Evolutionary conservation across 202 grass and related monocot species (phyloP).

Genomic region (Cymbopogon flexuosus): DNA sequence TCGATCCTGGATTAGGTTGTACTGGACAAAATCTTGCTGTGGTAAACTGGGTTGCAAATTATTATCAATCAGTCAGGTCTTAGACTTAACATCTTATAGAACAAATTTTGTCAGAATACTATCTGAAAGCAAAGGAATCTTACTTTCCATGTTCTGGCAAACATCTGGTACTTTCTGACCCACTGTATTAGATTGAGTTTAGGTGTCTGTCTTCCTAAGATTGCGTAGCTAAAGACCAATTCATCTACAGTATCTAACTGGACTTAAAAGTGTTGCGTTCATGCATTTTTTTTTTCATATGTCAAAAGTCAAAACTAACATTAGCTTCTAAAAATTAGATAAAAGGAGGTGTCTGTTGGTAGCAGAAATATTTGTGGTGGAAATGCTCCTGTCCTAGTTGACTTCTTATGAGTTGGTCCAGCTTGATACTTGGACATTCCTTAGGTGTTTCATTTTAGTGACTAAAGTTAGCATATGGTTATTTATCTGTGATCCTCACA

Average conservation of each 20-base stretch:
- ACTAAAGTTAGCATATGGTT: slow-evolving; percentile 1
- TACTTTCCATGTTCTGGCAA: too few relatives aligned
- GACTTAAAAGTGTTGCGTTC: not conserved
- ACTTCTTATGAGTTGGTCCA: not conserved
- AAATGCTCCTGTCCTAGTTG: slow-evolving; percentile 3
- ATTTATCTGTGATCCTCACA: slow-evolving; percentile 15
- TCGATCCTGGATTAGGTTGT: not conserved
- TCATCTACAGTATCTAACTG: not conserved
- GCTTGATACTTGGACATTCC: not conserved
- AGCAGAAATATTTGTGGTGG: not conserved
- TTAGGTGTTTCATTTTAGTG: slow-evolving; percentile 19
- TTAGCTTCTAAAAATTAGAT: not conserved
- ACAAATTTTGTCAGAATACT: not conserved
- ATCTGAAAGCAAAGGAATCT: not conserved
- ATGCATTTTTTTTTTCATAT: slow-evolving; percentile 13
- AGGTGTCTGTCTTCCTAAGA: too few relatives aligned
- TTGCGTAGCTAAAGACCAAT: not conserved
- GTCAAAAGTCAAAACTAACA: not conserved
- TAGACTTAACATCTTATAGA: not conserved
- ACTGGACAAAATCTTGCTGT: not conserved
- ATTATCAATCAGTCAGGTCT: not conserved
- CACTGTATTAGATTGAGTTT: too few relatives aligned
- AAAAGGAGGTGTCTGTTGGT: not conserved
- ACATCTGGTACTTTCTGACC: too few relatives aligned
- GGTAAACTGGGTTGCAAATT: not conserved